Evolutionary conservation across 805 yeast genomes (phyloP), one percentile per base, ranked within the genome.

Genomic region (Saturnispora bothae): DNA sequence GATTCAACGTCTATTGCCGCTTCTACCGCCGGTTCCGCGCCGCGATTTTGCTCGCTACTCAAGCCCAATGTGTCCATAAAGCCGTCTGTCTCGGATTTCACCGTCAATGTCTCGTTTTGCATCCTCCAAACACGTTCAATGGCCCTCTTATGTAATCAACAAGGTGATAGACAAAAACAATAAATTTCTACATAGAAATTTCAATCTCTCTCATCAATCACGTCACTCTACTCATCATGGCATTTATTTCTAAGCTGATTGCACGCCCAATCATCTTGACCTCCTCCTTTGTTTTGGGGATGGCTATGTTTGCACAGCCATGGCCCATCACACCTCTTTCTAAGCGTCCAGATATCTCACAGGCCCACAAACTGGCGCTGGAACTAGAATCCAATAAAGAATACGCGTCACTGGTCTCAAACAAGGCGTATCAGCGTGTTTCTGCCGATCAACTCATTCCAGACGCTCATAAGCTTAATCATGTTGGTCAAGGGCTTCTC

Each of bases 401-500:
- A 16, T 33, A 18, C 28, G 17, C 32, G 15, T n/a, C 21, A 15
- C 16, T 38, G 13, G 18, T 17, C 4, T 38, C 42, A 2, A 51
- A 54, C 44, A 54, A 46, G 10, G 43, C 52, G 13, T 64, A 42
- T 40, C 44, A 45, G 5, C 36, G 45, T 25, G 44, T 53, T 21
- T 40, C 55, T 1, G 67, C 65, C 20, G 68, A 74, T 2, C 60
- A 67, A 15, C 49, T 63, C 20, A 62, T 79, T 29, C 85, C 86
- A 0, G 63, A 56, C 31, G 74, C 73, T 6, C 85, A 80, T 50
- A 69, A 68, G 28, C 50, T 53, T 2, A 71, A 78, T 51, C 81
- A 79, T 56, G 84, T 81, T 8, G 76, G 81, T 0, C 73, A 76
- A 36, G 94, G 94, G 1, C 56, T 83, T 7, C 60, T 85, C 36